Conservation (phyloP, 2,329 filamentous ascomycete species). For the Chaetomiaceae sp. region DNA sequence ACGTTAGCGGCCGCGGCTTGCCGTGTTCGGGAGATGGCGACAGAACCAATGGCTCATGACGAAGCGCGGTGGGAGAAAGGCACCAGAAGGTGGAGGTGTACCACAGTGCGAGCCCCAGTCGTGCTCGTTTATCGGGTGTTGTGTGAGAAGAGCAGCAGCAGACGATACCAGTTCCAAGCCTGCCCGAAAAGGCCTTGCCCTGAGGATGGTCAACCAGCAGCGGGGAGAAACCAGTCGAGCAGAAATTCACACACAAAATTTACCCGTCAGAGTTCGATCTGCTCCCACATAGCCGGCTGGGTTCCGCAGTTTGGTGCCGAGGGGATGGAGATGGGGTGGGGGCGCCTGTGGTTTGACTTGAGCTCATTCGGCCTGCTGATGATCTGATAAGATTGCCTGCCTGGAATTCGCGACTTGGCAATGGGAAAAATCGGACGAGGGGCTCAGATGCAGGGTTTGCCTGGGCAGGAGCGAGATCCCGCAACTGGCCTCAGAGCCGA, state of each 20-base stretch:
- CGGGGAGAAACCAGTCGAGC: background rate
- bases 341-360: constrained; percentile 13
- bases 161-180: too few species aligned
- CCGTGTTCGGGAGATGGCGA: too few species aligned
- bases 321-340: constrained; percentile 6
- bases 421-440: constrained; percentile 18
- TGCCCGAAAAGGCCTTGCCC: too few species aligned
- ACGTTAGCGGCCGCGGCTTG: too few species aligned
- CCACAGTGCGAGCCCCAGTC: too few species aligned
- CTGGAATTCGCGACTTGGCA: constrained; percentile 16
- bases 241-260: background rate
- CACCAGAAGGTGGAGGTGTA: too few species aligned
- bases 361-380: constrained; percentile 33
- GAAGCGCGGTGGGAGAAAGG: too few species aligned
- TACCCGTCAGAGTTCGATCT: background rate
- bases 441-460: background rate
- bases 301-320: constrained; percentile 3
- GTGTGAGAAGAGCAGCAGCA: too few species aligned
- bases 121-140: too few species aligned
- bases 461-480: background rate
- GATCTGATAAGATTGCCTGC: constrained; percentile 47
- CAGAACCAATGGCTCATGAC: background rate
- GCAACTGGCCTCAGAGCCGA: constrained; percentile 8
- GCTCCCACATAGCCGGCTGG: background rate
- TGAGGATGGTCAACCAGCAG: too few species aligned